phyloP scores from a whole-genome alignment of 768 basidiomycete genomes.

The Rhodocollybia butyracea region DNA sequence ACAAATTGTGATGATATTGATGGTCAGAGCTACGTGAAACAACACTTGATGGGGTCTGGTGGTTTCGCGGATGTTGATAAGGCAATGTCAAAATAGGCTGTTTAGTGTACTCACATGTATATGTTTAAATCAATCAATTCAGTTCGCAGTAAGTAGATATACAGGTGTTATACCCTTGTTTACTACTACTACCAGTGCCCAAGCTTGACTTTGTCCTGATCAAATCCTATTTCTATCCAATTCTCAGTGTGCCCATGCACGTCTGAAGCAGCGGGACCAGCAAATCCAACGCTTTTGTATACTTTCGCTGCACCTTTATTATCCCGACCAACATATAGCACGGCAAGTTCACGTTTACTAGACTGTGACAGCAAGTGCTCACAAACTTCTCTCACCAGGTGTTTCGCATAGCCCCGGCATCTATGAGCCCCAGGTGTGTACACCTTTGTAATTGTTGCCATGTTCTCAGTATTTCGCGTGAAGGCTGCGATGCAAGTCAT shows the following conservation, averaged over 20 bases:
- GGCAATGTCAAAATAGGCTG: neutral
- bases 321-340: conserved; percentile 62
- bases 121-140: too few species aligned
- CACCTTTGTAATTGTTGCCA: conserved; percentile 72
- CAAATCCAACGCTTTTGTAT: conserved; percentile 66
- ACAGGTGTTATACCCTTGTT: too few species aligned
- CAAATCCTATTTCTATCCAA: conserved; percentile 69
- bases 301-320: conserved; percentile 52
- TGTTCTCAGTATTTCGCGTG: conserved; percentile 53
- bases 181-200: conserved; percentile 61
- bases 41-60: conserved; percentile 5
- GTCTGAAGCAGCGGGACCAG: conserved; percentile 40
- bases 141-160: too few species aligned
- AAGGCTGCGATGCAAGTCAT: conserved; percentile 68
- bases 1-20: conserved; percentile 11
- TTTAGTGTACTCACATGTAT: too few species aligned
- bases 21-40: conserved; percentile 4
- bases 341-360: conserved; percentile 33
- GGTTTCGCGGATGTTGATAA: conserved; percentile 7
- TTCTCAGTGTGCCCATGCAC: conserved; percentile 33
- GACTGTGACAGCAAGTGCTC: conserved; percentile 37
- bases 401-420: conserved; percentile 53
- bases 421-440: conserved; percentile 56
- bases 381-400: conserved; percentile 57
- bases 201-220: conserved; percentile 38